These are phyloP conservation scores for Raffaelea arxii DNA, from an alignment of 2,329 filamentous ascomycete genomes.

Conservation along the genomic window DNA sequence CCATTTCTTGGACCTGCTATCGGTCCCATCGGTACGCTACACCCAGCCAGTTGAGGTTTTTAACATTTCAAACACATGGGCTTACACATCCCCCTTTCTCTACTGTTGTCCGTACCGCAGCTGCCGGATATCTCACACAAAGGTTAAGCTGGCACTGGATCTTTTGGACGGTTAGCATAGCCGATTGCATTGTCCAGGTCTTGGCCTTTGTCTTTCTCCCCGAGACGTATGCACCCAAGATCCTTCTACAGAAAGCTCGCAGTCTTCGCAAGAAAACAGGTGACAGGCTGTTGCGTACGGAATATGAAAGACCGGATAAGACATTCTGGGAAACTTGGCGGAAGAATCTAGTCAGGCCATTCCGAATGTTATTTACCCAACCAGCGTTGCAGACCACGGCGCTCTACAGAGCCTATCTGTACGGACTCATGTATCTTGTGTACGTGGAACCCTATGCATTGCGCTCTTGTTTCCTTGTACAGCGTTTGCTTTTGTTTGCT, in stretches of 20 bases:
- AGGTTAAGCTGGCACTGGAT: constrained; percentile 60
- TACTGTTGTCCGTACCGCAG: not conserved
- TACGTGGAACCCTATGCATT: not conserved
- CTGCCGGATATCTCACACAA: constrained; percentile 55
- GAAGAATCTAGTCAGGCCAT: constrained; percentile 35
- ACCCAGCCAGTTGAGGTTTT: too few species aligned
- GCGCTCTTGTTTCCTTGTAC: too few species aligned
- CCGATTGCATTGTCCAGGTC: constrained; percentile 44
- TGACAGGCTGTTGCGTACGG: constrained; percentile 34
- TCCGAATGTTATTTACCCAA: constrained; percentile 40
- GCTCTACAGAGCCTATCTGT: constrained; percentile 32
- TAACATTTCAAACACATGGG: too few species aligned
- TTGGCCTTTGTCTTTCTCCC: constrained; percentile 47
- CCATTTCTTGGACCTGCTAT: constrained; percentile 57
- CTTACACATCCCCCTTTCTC: too few species aligned
- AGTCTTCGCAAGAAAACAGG: constrained; percentile 46
- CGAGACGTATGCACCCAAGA: constrained; percentile 20
- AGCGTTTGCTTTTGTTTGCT: not conserved
- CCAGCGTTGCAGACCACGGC: constrained; percentile 42
- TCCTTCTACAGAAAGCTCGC: constrained; percentile 28
- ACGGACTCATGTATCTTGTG: constrained; percentile 40
- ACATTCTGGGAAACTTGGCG: constrained; percentile 18
- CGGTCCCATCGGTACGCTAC: constrained; percentile 41
- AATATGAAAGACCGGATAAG: constrained; percentile 30
- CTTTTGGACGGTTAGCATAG: constrained; percentile 54